Evolutionary conservation across 768 basidiomycete genomes (phyloP), one percentile per base, ranked within the genome.

Genomic region (Pulveroboletus sp.): DNA sequence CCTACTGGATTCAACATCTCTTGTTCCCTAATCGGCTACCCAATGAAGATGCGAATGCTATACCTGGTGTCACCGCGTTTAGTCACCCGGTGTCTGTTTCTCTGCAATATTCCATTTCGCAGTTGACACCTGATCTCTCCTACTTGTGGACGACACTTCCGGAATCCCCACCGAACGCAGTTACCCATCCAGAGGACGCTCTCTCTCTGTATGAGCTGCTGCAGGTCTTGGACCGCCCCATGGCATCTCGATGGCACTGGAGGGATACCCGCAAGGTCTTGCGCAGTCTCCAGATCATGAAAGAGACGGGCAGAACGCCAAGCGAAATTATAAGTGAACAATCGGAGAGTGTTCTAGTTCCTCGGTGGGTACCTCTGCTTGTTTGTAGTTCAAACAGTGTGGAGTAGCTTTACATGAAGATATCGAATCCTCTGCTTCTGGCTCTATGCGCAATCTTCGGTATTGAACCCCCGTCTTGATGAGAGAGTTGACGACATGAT

Each of bases 1-100:
- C 91, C 4, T 99, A 99, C 65, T 99, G 94, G 86, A 89, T 95
- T 24, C 95, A 99, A 60, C 91, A 99, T 64, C 81, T 96, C 35
- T 73, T 98, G 11, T 97, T 98, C 62, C 89, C 93, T 0, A 82
- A 85, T 60, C 80, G 87, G 21, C 73, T 93, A 32, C 71, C 68
- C 7, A 63, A 58, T 21, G 59, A 67, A 15, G 57, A 69, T 12
- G 47, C 62, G 28, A 18, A 40, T 11, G 28, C 40, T 18, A 26
- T 41, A 42, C 36, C 41, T 28, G 50, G 45, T 18, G 51, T 27
- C 15, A 38, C 42, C n/a, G 7, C 46, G 24, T n/a, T 50, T 33
- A 26, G 27, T 39, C n/a, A 33, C 30, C 33, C 44, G 8, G 50
- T 58, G 58, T 73, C 77, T 14, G 59, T 69, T 47, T 67, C 68